Evolutionary conservation across 2,329 filamentous ascomycete species (phyloP).

Genomic region (Pseudogymnoascus sp.): DNA sequence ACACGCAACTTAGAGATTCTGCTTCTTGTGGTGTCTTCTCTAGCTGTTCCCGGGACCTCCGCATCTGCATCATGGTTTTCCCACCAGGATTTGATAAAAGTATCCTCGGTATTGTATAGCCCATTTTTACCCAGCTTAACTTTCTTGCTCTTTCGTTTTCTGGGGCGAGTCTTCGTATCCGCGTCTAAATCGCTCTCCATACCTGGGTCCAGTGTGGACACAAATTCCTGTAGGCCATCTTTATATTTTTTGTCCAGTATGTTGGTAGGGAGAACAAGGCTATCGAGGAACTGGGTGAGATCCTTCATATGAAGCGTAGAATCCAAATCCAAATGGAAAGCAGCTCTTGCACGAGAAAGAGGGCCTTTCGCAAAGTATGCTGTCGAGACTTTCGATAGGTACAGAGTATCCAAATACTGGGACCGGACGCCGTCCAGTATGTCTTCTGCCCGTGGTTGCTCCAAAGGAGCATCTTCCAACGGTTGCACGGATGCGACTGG

Average conservation of each 20-base stretch:
- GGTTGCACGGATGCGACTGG: neutral
- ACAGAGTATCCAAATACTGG: constrained; percentile 52
- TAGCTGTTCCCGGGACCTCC: constrained; percentile 36
- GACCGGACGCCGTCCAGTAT: constrained; percentile 34
- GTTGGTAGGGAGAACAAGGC: constrained; percentile 55
- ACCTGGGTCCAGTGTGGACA: constrained; percentile 46
- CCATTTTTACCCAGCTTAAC: constrained; percentile 60
- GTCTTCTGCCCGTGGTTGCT: constrained; percentile 15
- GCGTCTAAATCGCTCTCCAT: constrained; percentile 41
- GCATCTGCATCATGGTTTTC: constrained; percentile 45
- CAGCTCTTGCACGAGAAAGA: constrained; percentile 63
- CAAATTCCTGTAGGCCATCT: constrained; percentile 56
- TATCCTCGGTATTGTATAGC: constrained; percentile 58
- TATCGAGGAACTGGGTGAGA: constrained; percentile 59
- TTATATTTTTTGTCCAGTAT: constrained; percentile 73
- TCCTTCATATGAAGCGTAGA: constrained; percentile 52
- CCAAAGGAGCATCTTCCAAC: neutral
- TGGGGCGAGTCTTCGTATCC: constrained; percentile 34
- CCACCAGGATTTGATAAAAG: constrained; percentile 64
- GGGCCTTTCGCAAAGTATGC: constrained; percentile 81
- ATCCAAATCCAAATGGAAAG: constrained; percentile 57
- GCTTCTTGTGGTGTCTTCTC: constrained; percentile 46
- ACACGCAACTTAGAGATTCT: constrained; percentile 59
- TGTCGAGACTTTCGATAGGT: constrained; percentile 62
- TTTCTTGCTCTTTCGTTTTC: constrained; percentile 50